A percentile compares a stretch with the other conserved stretches of the same genome.
These are phyloP conservation scores for Exophiala spinifera DNA, from an alignment of 2,329 filamentous ascomycete genomes.

Conservation along the genomic window DNA sequence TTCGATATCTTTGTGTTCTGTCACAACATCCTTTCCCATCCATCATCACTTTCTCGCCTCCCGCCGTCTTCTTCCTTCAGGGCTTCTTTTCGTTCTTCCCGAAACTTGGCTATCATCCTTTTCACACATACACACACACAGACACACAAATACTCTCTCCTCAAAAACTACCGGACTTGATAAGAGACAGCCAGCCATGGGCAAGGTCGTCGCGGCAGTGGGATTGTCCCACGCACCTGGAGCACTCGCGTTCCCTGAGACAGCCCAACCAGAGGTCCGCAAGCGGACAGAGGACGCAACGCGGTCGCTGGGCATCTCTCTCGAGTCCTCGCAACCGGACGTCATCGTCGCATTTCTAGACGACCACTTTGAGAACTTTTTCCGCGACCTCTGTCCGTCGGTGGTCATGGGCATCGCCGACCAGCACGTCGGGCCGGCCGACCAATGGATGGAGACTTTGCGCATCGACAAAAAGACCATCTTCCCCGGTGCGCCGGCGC, in stretches of 20 bases:
- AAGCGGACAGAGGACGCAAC: conserved; percentile 31
- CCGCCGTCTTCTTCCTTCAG: too few relatives aligned
- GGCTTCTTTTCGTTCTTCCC: too few relatives aligned
- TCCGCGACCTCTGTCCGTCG: conserved; percentile 32
- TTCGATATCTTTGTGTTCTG: too few relatives aligned
- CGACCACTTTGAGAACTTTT: conserved; percentile 35
- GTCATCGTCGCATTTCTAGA: conserved; percentile 35
- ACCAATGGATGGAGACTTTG: conserved; percentile 33
- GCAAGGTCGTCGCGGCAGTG: conserved; percentile 14
- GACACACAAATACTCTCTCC: too few relatives aligned
- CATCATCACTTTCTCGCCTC: too few relatives aligned
- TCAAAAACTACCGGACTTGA: too few relatives aligned
- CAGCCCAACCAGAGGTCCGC: conserved; percentile 29
- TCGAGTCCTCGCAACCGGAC: conserved; percentile 31
- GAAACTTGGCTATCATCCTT: too few relatives aligned
- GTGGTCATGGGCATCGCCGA: conserved; percentile 32
- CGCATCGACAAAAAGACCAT: conserved; percentile 30
- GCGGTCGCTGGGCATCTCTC: conserved; percentile 29
- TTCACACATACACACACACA: too few relatives aligned
- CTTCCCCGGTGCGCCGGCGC: conserved; percentile 31
- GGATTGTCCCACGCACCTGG: conserved; percentile 7
- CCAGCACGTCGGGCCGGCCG: conserved; percentile 31
- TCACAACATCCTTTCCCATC: too few relatives aligned
- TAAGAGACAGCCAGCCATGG: neutral
- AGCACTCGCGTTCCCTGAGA: conserved; percentile 33